Conservation (phyloP, 2,329 filamentous ascomycete genomes). For the Beauveria caledonica region DNA sequence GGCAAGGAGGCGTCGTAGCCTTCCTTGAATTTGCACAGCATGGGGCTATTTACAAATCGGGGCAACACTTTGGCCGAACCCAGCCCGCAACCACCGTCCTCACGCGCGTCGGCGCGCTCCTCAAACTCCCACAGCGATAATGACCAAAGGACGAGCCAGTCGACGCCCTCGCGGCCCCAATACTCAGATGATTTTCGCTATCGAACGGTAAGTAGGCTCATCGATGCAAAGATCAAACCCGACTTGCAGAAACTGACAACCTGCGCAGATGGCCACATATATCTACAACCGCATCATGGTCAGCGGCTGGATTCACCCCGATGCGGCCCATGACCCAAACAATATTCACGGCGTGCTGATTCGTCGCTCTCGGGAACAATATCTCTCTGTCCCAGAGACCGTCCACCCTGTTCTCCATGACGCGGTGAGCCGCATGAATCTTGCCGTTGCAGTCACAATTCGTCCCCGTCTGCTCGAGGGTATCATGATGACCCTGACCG, state of each 20-base stretch:
- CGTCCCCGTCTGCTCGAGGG: slow-evolving; percentile 37
- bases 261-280: slow-evolving; percentile 24
- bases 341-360: slow-evolving; percentile 29
- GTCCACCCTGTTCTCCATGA: slow-evolving; percentile 30
- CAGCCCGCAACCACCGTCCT: neutral
- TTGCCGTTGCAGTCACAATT: slow-evolving; percentile 40
- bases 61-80: neutral
- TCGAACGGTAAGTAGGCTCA: slow-evolving; percentile 20
- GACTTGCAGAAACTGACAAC: neutral
- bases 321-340: slow-evolving; percentile 13
- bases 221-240: too few species aligned
- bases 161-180: neutral
- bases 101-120: neutral
- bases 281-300: slow-evolving; percentile 21
- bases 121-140: neutral
- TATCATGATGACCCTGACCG: slow-evolving; percentile 32
- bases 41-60: neutral
- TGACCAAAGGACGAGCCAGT: neutral
- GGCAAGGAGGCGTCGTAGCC: neutral
- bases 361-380: slow-evolving; percentile 30
- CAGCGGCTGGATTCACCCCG: slow-evolving; percentile 23
- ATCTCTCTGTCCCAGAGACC: slow-evolving; percentile 32
- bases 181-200: slow-evolving; percentile 25
- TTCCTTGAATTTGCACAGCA: neutral
- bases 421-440: slow-evolving; percentile 36